Percentiles rank a stretch among this genome's conserved stretches.
Evolutionary conservation across 352 stramenopile genomes (phyloP).

Genomic region (Globisporangium cystogenes): DNA sequence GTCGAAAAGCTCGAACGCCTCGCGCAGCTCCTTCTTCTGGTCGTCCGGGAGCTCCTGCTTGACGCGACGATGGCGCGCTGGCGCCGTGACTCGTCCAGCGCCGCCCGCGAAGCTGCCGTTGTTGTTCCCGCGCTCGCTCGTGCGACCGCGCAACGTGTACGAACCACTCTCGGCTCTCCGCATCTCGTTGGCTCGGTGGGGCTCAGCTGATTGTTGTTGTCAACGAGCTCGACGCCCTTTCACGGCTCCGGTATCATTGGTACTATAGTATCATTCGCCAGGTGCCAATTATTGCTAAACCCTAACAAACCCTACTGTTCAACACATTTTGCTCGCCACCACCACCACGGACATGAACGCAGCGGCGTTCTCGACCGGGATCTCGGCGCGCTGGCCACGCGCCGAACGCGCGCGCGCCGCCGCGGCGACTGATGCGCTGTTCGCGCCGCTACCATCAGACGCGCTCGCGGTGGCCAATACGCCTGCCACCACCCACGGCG

Average conservation of each 20-base stretch:
- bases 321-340: not conserved
- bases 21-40: conserved; percentile 87
- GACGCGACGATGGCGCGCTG: conserved; percentile 25
- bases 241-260: no score
- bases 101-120: not conserved
- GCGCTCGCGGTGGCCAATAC: not conserved
- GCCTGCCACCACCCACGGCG: conserved; percentile 2
- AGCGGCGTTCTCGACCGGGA: conserved; percentile 43
- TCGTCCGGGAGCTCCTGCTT: conserved; percentile 76
- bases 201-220: no score
- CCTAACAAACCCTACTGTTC: no score
- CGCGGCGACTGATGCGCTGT: not conserved
- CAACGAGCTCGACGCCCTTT: not conserved
- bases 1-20: conserved; percentile 94
- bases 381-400: conserved; percentile 43
- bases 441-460: not conserved
- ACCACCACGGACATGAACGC: conserved; percentile 22
- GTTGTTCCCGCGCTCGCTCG: not conserved
- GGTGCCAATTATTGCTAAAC: no score
- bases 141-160: conserved; percentile 2
- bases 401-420: not conserved
- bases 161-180: conserved; percentile 1
- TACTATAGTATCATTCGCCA: no score
- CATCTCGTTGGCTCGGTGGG: conserved; percentile 1
- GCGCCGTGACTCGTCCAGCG: not conserved